Base-by-base conservation (phyloP, 177 flowering plant species). In the Telopea speciosissima region DNA sequence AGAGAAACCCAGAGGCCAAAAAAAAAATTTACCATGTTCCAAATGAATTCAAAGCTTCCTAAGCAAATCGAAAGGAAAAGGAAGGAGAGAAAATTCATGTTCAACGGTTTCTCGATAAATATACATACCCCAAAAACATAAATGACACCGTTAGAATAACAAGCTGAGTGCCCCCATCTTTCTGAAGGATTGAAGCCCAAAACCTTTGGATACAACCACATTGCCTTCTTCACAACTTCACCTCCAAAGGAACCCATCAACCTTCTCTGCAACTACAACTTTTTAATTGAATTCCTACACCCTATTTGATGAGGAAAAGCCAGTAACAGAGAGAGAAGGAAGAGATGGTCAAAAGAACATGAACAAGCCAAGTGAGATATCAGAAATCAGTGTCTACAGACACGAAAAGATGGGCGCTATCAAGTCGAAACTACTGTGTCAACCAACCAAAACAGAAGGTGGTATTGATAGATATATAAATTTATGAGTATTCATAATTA, bases 141-240 rank as follows among this genome's bases (percentile, higher is more conserved):
- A 70, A 94, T 74, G 45, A 77, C 69, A 1, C 92, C 92, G 75
- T 86, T 80, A 74, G 79, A 88, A 70, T 67, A 86, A 76, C 95
- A 92, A 81, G 97, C 88, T 69, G 98, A 87, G 77, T 94, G 98
- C 36, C 98, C 98, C 97, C 98, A 94, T 90, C 98, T 89, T 74
- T 92, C 93, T 71, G 95, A 82, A 79, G 97, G 98, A 71, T 79
- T 80, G 65, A 81, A 83, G 7, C 96, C 97, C 71, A 80, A 68
- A 56, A 85, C 84, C 80, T 86, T 92, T 61, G 98, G 98, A 72
- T 85, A 88, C 16, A 94, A 75, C 98, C 97, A 94, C 98, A 90
- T 91, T 86, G 97, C 88, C 75, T 85, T 88, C 84, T 69, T 88
- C 81, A 75, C 71, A 58, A 58, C 73, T 70, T 80, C 89, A 75